Base-by-base conservation (phyloP, 1,139 yeast species). In the Yamadazyma triangularis region DNA sequence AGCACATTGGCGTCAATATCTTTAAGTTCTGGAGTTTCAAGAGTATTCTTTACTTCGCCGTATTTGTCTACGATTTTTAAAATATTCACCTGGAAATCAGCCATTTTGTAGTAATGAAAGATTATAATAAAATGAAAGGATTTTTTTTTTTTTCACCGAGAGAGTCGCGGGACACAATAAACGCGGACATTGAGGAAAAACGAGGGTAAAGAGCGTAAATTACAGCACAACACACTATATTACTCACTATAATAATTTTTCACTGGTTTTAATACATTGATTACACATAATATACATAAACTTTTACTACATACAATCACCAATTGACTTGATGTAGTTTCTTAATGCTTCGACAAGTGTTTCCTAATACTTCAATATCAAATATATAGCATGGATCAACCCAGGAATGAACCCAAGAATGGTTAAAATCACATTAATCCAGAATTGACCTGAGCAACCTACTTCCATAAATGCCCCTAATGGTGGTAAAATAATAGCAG, bases 381-480 rank as follows among this genome's bases (percentile, higher is more conserved):
- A 62, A 51, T 74, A 79, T 28, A 78, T 52, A 12, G 85, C 86
- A 48, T 79, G 83, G 39, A 79, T 64, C 36, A 77, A 74, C 49
- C 81, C 80, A 42, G 87, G 79, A 56, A 74, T 65, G 57, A 25
- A 12, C 34, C 85, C 88, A 38, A 79, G 64, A 32, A 73, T 54
- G 27, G 83, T 76, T 55, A 81, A 70, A 35, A 79, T 39, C 36
- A 79, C 62, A 58, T 78, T 79, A 51, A 82, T 63, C 35, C 79
- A 59, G 31, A 82, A 60, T 22, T 80, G 64, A 12, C 62, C 51
- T 14, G 70, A 58, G 52, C 84, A 76, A 23, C 89, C 91, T 44
- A 69, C 63, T 60, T 81, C 87, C 41, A 79, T 54, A 58, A 79
- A 79, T 2, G 82, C 91, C 40, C 88, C 89, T 40, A 82, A 58